Percentiles rank a stretch among this genome's conserved stretches.
Evolutionary conservation across 805 yeast species (phyloP).

Genomic region (Wickerhamiella hasegawae): DNA sequence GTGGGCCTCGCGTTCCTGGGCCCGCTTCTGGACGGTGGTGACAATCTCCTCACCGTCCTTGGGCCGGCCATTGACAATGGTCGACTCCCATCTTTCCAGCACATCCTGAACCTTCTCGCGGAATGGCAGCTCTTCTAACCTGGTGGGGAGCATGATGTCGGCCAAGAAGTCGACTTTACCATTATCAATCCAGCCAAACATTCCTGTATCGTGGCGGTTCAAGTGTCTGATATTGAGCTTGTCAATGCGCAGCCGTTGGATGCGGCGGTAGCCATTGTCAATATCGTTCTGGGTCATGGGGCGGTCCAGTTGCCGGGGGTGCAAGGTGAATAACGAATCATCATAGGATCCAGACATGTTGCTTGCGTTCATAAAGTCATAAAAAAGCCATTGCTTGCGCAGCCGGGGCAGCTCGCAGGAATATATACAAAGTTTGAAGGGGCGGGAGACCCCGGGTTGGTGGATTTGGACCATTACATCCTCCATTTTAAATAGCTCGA

Average conservation of each 20-base stretch:
- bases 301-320: constrained; percentile 41
- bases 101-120: constrained; percentile 24
- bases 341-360: constrained; percentile 84
- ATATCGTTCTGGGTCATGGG: constrained; percentile 34
- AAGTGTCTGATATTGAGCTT: constrained; percentile 75
- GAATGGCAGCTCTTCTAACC: constrained; percentile 33
- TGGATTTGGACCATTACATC: constrained; percentile 69
- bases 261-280: constrained; percentile 3
- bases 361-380: constrained; percentile 72
- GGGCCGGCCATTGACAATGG: constrained; percentile 10
- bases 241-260: constrained; percentile 72
- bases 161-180: constrained; percentile 92
- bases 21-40: constrained; percentile 18
- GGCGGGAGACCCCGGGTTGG: constrained; percentile 65
- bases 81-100: constrained; percentile 26
- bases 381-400: constrained; percentile 85
- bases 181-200: constrained; percentile 90
- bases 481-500: constrained; percentile 65
- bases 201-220: constrained; percentile 75
- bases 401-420: constrained; percentile 65
- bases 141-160: constrained; percentile 68
- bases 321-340: constrained; percentile 81
- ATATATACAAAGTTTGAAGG: constrained; percentile 77
- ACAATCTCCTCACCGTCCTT: constrained; percentile 13
- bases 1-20: constrained; percentile 22